Base-by-base conservation (phyloP, 1,139 yeast genomes). In the Geotrichum candidum region DNA sequence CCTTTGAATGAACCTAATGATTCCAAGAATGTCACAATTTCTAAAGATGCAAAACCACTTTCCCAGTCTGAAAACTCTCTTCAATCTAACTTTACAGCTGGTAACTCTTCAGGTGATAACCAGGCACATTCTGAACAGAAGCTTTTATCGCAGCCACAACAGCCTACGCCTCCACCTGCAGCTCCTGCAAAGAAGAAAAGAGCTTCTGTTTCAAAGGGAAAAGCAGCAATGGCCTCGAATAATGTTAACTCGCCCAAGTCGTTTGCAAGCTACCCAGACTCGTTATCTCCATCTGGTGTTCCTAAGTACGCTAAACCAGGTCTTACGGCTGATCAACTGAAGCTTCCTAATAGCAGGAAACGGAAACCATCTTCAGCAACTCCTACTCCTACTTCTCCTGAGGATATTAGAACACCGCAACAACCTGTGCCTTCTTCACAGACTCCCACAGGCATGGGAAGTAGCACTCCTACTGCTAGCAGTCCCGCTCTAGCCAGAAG, bases 271-370 rank as follows among this genome's bases (percentile, higher is more conserved):
- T 35, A 35, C n/a, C n/a, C 41, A 35, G 41, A 35, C 4, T 35
- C 41, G 10, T 15, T 35, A 35, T 35, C 41, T 9, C 70, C 73
- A 1, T 64, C 71, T 35, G 41, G 41, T 9, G 41, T 35, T 9
- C 41, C 41, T 35, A 35, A 35, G 1, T 70, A 71, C 63, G 71
- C 65, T 11, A 67, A 68, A 55, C 68, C 68, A 1, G 67, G 67
- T 13, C 59, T 71, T 15, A 70, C 73, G 18, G 62, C 71, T 2
- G 74, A 71, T 51, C 74, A 71, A 65, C 64, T 71, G 60, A 70
- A 69, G 61, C 64, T 70, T 48, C 74, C 74, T 35, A 35, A 35
- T 6, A 64, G 61, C 11, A 64, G 69, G 51, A 71, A 71, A 66
- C 65, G 74, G 31, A 69, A 69, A 64, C 64, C 57, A 7, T 35